These are phyloP conservation scores for Fusarium sp. DNA, from an alignment of 2,329 filamentous ascomycete genomes.

Conservation along the genomic window DNA sequence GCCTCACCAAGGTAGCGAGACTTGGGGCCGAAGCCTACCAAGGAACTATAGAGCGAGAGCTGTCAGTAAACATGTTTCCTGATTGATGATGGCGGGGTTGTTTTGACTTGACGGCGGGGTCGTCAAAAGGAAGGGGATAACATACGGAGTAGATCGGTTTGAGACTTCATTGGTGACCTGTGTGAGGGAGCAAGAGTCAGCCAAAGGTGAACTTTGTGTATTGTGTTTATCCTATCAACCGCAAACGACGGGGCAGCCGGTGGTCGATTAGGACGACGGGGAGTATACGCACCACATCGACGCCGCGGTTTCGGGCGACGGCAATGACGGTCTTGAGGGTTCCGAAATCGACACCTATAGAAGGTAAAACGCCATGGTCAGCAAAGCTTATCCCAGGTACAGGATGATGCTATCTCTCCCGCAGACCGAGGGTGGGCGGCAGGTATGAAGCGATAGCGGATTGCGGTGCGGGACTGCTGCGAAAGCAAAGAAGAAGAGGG, in stretches of 20 bases:
- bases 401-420: background rate
- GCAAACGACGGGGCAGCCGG: slow-evolving; percentile 16
- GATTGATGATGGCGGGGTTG: slow-evolving; percentile 24
- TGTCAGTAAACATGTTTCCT: slow-evolving; percentile 39
- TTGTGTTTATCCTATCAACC: slow-evolving; percentile 10
- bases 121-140: slow-evolving; percentile 42
- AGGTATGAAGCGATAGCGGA: background rate
- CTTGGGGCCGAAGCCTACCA: slow-evolving; percentile 96
- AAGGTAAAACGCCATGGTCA: slow-evolving; percentile 27
- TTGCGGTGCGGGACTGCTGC: background rate
- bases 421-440: background rate
- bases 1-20: slow-evolving; percentile 93
- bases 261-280: slow-evolving; percentile 19
- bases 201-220: background rate
- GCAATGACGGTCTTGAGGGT: slow-evolving; percentile 97
- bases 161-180: slow-evolving; percentile 99
- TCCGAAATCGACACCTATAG: slow-evolving; percentile 89
- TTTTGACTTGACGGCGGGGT: slow-evolving; percentile 9
- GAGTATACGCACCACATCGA: slow-evolving; percentile 88
- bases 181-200: slow-evolving; percentile 30
- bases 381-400: background rate
- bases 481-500: background rate
- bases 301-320: slow-evolving; percentile 97
- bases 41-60: slow-evolving; percentile 67
- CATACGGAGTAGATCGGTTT: slow-evolving; percentile 97